Percentiles rank a stretch among this genome's conserved stretches.
phyloP scores from a whole-genome alignment of 1,284 basidiomycete genomes.

The Cutaneotrichosporon sp. region DNA sequence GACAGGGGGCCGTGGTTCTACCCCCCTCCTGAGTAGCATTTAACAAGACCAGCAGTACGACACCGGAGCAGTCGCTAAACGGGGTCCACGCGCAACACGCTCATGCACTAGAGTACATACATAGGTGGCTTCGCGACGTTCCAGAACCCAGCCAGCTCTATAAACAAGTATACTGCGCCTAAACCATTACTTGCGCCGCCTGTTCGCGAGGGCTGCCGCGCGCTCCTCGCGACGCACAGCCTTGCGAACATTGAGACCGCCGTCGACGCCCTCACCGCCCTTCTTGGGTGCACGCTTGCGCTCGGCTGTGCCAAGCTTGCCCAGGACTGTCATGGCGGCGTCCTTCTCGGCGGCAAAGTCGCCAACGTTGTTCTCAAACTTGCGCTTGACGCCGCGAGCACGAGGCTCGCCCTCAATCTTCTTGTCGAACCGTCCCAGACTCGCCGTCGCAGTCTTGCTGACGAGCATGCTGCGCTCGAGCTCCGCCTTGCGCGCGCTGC shows the following conservation, averaged over 20 bases:
- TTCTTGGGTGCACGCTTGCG: slow-evolving; percentile 53
- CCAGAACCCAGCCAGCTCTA: neutral
- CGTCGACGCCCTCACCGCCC: slow-evolving; percentile 49
- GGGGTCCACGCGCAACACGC: too few species aligned
- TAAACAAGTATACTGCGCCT: neutral
- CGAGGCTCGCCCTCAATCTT: slow-evolving; percentile 87
- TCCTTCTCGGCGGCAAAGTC: slow-evolving; percentile 61
- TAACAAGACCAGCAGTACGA: too few species aligned
- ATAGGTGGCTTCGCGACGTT: too few species aligned
- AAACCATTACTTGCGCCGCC: neutral
- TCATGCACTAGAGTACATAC: too few species aligned
- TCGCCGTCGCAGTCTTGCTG: slow-evolving; percentile 80
- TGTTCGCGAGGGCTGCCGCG: slow-evolving; percentile 11
- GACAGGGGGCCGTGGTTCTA: too few species aligned
- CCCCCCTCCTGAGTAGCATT: too few species aligned
- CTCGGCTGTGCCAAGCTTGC: slow-evolving; percentile 63
- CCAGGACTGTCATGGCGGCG: slow-evolving; percentile 66
- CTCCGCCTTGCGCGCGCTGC: slow-evolving; percentile 61
- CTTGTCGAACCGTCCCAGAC: slow-evolving; percentile 85
- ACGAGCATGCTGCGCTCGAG: slow-evolving; percentile 73
- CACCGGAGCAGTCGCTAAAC: too few species aligned
- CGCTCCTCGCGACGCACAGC: slow-evolving; percentile 62
- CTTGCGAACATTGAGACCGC: slow-evolving; percentile 66
- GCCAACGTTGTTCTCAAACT: slow-evolving; percentile 56
- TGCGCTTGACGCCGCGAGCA: slow-evolving; percentile 80